Base-by-base conservation (phyloP, 139 green algal genomes). In the Asterochloris sp. region DNA sequence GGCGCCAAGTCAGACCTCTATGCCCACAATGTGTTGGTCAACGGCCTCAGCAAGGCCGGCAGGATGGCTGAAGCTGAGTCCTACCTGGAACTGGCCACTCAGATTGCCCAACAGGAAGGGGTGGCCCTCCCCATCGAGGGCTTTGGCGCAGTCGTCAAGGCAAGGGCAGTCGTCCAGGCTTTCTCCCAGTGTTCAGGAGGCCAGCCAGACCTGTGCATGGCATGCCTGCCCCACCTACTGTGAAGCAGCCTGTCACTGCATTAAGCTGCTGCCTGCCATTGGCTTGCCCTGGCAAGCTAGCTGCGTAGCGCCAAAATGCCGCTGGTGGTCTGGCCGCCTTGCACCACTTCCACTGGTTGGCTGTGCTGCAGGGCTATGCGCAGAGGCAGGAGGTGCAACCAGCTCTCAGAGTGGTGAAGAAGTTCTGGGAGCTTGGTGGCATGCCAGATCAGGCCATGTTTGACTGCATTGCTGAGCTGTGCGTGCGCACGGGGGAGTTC, bases 381-480 rank as follows among this genome's bases (percentile, higher is more conserved):
- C 76, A 73, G 28, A 27, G 76, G 80, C 66, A 86, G 10, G 27
- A 83, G 10, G 84, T 91, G 28, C 74, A 62, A 12, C 47, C 77
- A 23, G 86, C 85, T 21, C 79, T 94, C 62, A 26, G 64, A 12
- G 80, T 73, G 8, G 80, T 95, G 28, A 76, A 85, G 13, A 82
- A 81, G 16, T 94, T 95, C 75, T 74, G 91, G 80, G 83, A 84
- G 21, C 69, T 83, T 0, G 90, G 92, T 27, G 92, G 89, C 16
- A 61, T 71, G 47, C 89, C 92, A 11, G 85, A 89, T 38, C 82
- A 82, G 19, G 87, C 85, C 63, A 91, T 95, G 88, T 88, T 91
- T n/a, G 86, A 93, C 66, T 74, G 84, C 12, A 77, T 93, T 16
- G 87, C 91, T 28, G 77, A 73, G 12, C 28, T 86, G 11, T 91